A percentile compares a stretch with the other conserved stretches of the same genome.
These are phyloP conservation scores for Polytrichum commune DNA, from an alignment of 225 moss, liverwort and hornwort species.

Conservation along the genomic window DNA sequence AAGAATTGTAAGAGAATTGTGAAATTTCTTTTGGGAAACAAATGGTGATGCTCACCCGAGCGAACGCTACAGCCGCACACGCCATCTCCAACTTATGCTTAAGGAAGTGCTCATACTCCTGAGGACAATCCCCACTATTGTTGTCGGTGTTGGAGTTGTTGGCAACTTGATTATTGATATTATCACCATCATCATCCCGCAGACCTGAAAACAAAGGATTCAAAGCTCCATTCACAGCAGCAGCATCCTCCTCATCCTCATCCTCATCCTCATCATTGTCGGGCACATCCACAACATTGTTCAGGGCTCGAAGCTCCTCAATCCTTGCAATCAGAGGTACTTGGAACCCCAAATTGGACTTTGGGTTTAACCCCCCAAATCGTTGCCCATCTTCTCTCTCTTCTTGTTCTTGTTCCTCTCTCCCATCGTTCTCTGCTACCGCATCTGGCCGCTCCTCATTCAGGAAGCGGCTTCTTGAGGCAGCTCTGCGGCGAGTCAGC, in stretches of 20 bases:
- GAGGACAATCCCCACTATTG: constrained; percentile 22
- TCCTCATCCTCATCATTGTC: constrained; percentile 35
- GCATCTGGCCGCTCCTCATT: background rate
- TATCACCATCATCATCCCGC: constrained; percentile 25
- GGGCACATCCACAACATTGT: constrained; percentile 30
- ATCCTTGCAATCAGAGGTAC: constrained; percentile 45
- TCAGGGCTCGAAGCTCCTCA: constrained; percentile 54
- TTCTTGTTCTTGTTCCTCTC: background rate
- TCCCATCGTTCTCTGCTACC: background rate
- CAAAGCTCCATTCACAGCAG: constrained; percentile 56
- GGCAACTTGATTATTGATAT: background rate
- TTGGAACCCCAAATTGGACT: background rate
- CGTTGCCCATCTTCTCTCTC: background rate
- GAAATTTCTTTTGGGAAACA: too few species aligned
- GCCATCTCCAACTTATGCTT: constrained; percentile 69
- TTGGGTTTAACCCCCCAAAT: background rate
- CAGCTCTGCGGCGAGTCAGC: constrained; percentile 13
- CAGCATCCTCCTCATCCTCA: constrained; percentile 32
- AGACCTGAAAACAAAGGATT: constrained; percentile 84
- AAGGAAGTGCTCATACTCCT: constrained; percentile 48
- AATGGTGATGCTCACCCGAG: constrained; percentile 49
- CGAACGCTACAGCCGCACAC: constrained; percentile 65
- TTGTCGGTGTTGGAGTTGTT: constrained; percentile 17
- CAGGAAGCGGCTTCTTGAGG: constrained; percentile 36
- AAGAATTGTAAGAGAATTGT: too few species aligned